phyloP scores from a whole-genome alignment of 306 rosid genomes.

The Lathyrus tuberosus region DNA sequence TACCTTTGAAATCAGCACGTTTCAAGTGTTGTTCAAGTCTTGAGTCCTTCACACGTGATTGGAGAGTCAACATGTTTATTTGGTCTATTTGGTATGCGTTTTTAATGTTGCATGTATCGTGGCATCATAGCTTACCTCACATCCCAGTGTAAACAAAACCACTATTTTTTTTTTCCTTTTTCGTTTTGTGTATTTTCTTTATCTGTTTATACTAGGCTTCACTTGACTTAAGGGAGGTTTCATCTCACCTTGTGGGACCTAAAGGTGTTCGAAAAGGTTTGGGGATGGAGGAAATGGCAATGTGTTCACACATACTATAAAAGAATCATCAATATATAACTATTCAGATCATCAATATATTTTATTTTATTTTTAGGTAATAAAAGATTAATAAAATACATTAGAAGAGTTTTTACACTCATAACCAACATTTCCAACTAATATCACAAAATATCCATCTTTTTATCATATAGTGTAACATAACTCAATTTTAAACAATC shows the following conservation, averaged over 20 bases:
- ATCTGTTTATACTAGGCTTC: neutral
- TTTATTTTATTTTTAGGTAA: too few relatives aligned
- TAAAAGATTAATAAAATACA: too few relatives aligned
- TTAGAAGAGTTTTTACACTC: too few relatives aligned
- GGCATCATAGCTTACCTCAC: conserved; percentile 35
- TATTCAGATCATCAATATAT: too few relatives aligned
- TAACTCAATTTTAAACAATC: too few relatives aligned
- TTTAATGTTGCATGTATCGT: conserved; percentile 18
- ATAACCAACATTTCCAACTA: too few relatives aligned
- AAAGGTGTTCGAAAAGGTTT: neutral
- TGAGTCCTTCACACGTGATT: conserved; percentile 43
- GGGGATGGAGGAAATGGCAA: neutral
- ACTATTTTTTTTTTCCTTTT: neutral
- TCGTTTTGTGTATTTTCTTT: neutral
- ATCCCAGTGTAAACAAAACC: neutral
- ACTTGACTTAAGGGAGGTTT: conserved; percentile 7
- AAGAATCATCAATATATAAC: too few relatives aligned
- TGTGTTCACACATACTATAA: neutral
- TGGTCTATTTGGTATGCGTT: neutral
- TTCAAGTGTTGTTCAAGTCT: conserved; percentile 1
- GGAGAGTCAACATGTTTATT: conserved; percentile 41
- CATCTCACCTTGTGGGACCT: neutral
- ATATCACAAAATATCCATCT: too few relatives aligned
- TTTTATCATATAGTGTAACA: too few relatives aligned
- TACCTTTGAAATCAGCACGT: conserved; percentile 40